phyloP scores from a whole-genome alignment of 176 grass and related monocot genomes.

The Carex scoparia region DNA sequence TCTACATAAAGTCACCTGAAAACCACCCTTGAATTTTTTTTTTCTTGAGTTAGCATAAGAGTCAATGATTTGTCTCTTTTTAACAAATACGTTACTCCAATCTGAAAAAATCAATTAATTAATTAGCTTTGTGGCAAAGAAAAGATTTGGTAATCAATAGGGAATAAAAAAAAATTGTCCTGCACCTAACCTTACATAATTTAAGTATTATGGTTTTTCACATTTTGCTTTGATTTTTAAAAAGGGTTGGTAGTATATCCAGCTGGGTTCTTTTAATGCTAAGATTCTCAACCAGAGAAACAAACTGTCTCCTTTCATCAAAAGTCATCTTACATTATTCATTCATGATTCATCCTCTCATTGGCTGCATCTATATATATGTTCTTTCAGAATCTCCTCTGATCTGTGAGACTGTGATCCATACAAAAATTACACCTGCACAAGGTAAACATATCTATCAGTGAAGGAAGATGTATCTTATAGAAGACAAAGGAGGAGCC shows the following conservation, averaged over 20 bases:
- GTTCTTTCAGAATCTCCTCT: not conserved
- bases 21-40: not conserved
- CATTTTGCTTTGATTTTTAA: not conserved
- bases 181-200: not conserved
- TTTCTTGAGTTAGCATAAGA: not conserved
- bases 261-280: not conserved
- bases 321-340: not conserved
- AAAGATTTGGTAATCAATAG: not conserved
- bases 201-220: not conserved
- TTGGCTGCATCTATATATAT: conserved; percentile 7
- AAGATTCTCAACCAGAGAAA: not conserved
- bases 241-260: not conserved
- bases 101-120: not conserved
- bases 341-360: not conserved
- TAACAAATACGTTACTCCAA: not conserved
- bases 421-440: not conserved
- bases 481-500: conserved; percentile 68
- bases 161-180: not conserved
- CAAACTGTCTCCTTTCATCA: not conserved
- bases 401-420: too few relatives aligned
- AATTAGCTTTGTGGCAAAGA: not conserved
- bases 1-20: not conserved
- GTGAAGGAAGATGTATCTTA: conserved; percentile 49
- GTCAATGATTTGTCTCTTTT: not conserved
- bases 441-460: not conserved